Evolutionary conservation across 2,329 filamentous ascomycete genomes (phyloP), one percentile per base, ranked within the genome.

Genomic region (Penicillium digitatum): DNA sequence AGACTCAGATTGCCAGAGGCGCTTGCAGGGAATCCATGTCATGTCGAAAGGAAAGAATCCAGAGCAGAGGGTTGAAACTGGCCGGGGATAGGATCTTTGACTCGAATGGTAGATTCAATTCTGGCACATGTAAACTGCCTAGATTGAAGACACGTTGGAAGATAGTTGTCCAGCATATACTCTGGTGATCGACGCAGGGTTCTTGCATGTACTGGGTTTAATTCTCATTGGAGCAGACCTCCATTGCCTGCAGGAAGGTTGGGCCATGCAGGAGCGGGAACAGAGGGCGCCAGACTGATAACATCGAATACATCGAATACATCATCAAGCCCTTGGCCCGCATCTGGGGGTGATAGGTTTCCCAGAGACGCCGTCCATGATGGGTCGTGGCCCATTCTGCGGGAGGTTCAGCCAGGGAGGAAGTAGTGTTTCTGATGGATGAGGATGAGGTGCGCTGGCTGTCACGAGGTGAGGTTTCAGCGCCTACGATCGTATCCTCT

Each of bases 111-210:
- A 77, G 62, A 20, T 64, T 57, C 4, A 73, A 52, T 26, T 74
- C 64, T 20, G 67, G 64, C 12, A 66, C 63, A n/a, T 71, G 60
- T 9, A 71, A 65, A 52, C 60, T 70, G 2, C 77, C 78, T 16
- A 81, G 72, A 48, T 78, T 79, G 61, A 81, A 79, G n/a, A 81
- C 71, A 49, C 79, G 79, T 58, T 80, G 78, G 38, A 81, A 76
- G 2, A 75, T 78, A 5, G 65, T 59, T n/a, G 68, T 69, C 71
- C 70, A 64, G 53, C 66, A 67, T 31, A 66, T 57, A 55, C 60
- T 62, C 38, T 64, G 59, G 31, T 67, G 63, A 14, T 67, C 60
- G 5, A 55, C 32, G 34, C 38, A 35, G 3, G 35, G 6, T 22
- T 39, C 48, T 8, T 31, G 46, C 3, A 22, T 24, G 18, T 29